Conservation (phyloP, 768 basidiomycete genomes). For the Phanerochaete carnosa region DNA sequence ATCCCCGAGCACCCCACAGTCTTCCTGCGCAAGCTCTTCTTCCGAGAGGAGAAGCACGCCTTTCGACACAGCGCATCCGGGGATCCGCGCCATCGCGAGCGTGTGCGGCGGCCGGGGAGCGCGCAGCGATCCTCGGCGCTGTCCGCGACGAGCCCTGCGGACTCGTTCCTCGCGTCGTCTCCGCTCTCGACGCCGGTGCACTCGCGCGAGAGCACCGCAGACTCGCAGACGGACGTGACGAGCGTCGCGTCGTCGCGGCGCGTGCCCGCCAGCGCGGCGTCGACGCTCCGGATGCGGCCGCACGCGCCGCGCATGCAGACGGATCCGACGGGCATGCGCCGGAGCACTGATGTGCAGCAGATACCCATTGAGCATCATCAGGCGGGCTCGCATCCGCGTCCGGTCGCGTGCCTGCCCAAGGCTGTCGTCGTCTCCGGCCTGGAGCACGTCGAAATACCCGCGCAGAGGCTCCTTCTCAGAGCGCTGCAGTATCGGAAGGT, state of each 20-base stretch:
- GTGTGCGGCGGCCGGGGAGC: conserved; percentile 1
- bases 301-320: conserved; percentile 10
- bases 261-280: conserved; percentile 12
- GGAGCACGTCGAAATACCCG: conserved; percentile 52
- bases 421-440: conserved; percentile 70
- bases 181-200: background rate
- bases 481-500: conserved; percentile 52
- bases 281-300: conserved; percentile 20
- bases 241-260: conserved; percentile 23
- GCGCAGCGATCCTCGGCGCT: conserved; percentile 14
- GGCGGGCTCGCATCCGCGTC: background rate
- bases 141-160: background rate
- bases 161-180: background rate
- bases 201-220: conserved; percentile 17
- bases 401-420: conserved; percentile 35
- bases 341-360: conserved; percentile 9
- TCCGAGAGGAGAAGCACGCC: conserved; percentile 19
- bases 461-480: conserved; percentile 55
- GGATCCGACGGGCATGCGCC: conserved; percentile 12
- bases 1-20: conserved; percentile 18
- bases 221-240: conserved; percentile 18
- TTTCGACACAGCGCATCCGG: conserved; percentile 12
- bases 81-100: conserved; percentile 12
- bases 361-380: background rate
- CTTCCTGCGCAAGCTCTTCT: conserved; percentile 23